Evolutionary conservation across 495 filamentous ascomycete genomes (phyloP).

Genomic region (Jackrogersella multiformis): DNA sequence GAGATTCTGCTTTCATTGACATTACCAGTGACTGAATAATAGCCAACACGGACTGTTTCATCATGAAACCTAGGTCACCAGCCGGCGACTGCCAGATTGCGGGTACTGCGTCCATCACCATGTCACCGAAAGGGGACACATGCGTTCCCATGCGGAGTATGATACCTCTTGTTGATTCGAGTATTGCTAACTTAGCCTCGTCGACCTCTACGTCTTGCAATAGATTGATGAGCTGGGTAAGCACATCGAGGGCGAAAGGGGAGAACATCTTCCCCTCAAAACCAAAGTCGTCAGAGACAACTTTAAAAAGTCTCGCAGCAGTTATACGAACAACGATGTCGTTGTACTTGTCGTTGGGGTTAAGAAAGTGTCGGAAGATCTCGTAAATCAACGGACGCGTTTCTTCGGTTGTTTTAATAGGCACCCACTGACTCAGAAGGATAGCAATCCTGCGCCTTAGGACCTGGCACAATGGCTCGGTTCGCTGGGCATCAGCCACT

Average conservation of each 20-base stretch:
- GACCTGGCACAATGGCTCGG: conserved; percentile 80
- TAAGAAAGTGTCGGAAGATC: conserved; percentile 88
- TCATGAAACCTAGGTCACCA: conserved; percentile 81
- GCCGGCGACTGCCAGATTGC: conserved; percentile 79
- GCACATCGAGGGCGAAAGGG: conserved; percentile 74
- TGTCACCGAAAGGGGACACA: conserved; percentile 78
- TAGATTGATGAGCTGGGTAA: conserved; percentile 75
- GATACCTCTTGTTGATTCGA: conserved; percentile 82
- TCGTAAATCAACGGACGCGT: conserved; percentile 81
- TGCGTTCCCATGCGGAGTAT: conserved; percentile 81
- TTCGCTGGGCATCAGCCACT: conserved; percentile 79
- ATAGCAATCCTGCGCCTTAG: conserved; percentile 90
- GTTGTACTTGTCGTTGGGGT: conserved; percentile 78
- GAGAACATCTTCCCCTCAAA: conserved; percentile 75
- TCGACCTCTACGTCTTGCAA: conserved; percentile 81
- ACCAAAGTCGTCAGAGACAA: conserved; percentile 82
- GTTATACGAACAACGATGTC: conserved; percentile 93
- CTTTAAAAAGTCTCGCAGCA: conserved; percentile 82
- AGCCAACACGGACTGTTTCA: conserved; percentile 87
- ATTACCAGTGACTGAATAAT: conserved; percentile 80
- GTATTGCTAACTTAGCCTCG: conserved; percentile 86
- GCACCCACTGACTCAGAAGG: conserved; percentile 87
- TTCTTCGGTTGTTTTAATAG: conserved; percentile 70
- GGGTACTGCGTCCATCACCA: conserved; percentile 81
- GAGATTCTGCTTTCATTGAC: conserved; percentile 78